phyloP scores from a whole-genome alignment of 805 yeast species.

The Cephaloascus fragrans region DNA sequence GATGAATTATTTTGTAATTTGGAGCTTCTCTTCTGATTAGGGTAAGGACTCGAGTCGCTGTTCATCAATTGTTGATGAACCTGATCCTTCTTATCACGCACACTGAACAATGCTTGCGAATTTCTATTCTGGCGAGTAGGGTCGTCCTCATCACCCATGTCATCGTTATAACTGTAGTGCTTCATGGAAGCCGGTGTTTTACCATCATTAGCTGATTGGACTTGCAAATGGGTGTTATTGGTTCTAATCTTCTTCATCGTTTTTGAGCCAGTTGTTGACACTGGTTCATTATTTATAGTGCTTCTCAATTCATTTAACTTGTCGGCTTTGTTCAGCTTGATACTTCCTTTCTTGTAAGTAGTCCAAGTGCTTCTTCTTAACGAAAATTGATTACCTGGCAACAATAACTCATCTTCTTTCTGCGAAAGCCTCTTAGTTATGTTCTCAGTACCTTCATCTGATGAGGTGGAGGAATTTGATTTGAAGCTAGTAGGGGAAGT shows the following conservation, averaged over 20 bases:
- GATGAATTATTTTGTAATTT: neutral
- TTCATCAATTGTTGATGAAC: neutral
- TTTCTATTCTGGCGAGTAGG: neutral
- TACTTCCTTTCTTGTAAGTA: neutral
- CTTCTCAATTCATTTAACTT: conserved; percentile 12
- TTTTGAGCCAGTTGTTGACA: neutral
- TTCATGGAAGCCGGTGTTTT: neutral
- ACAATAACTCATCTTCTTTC: neutral
- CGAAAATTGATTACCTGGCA: neutral
- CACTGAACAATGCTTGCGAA: neutral
- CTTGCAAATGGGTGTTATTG: neutral
- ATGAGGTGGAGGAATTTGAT: neutral
- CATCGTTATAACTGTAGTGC: neutral
- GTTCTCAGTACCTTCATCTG: neutral
- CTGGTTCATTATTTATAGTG: neutral
- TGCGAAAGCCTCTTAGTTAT: neutral
- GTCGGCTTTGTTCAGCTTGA: conserved; percentile 10
- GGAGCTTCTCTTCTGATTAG: conserved; percentile 2
- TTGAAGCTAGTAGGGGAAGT: conserved; percentile 1
- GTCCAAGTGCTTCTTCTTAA: conserved; percentile 1
- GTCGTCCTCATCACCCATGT: neutral
- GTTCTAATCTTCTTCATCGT: neutral
- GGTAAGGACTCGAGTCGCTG: neutral
- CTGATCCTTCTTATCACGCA: neutral
- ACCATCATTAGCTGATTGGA: neutral